Evolutionary conservation across 345 rosid species (phyloP).

Genomic region (Moringa oleifera): DNA sequence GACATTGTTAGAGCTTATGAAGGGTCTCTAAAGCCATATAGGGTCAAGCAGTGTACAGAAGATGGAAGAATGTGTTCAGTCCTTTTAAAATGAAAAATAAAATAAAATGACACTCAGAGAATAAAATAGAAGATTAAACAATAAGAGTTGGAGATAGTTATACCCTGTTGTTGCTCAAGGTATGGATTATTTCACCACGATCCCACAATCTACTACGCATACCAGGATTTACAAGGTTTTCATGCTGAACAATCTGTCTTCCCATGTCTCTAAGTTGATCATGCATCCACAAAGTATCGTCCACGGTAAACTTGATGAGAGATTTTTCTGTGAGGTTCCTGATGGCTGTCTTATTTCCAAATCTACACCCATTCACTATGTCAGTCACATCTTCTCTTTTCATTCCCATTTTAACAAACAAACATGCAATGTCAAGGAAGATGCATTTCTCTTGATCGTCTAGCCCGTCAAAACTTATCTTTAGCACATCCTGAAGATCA

Average conservation of each 20-base stretch:
- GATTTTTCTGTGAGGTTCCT: slow-evolving; percentile 42
- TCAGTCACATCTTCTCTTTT: slow-evolving; percentile 42
- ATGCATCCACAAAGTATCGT: slow-evolving; percentile 53
- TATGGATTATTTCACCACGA: slow-evolving; percentile 34
- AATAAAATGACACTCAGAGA: too few relatives aligned
- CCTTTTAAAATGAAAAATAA: too few relatives aligned
- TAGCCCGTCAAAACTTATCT: slow-evolving; percentile 50
- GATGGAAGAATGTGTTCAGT: too few relatives aligned
- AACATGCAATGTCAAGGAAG: slow-evolving; percentile 72
- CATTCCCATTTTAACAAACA: slow-evolving; percentile 39
- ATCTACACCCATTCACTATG: slow-evolving; percentile 54
- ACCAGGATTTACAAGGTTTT: slow-evolving; percentile 23
- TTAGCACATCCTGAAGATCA: slow-evolving; percentile 37
- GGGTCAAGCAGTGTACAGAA: too few relatives aligned
- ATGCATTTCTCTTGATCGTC: slow-evolving; percentile 36
- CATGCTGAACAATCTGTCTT: slow-evolving; percentile 40
- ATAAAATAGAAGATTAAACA: too few relatives aligned
- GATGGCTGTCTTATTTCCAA: slow-evolving; percentile 41
- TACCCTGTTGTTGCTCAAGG: slow-evolving; percentile 43
- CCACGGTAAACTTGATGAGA: slow-evolving; percentile 37
- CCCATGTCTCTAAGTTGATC: slow-evolving; percentile 84
- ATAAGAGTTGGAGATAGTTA: not conserved
- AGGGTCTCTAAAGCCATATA: not conserved
- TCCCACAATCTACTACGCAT: slow-evolving; percentile 66
- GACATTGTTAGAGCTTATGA: too few relatives aligned